Base-by-base conservation (phyloP, 768 basidiomycete genomes). In the Cystofilobasidium capitatum region DNA sequence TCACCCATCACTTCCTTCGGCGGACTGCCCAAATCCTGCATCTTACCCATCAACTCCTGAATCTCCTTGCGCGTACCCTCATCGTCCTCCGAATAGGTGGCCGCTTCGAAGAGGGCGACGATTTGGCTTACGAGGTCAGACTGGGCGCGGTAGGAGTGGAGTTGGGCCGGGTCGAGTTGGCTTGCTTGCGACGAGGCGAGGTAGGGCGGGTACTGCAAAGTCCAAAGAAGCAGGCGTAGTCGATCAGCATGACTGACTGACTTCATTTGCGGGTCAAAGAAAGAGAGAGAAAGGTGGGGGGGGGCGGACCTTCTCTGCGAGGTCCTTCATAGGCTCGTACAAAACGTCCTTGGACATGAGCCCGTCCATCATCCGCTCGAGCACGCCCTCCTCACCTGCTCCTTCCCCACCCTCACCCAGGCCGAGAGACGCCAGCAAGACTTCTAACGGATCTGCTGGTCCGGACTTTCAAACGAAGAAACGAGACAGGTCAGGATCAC, bases 301-400 rank as follows among this genome's bases (percentile, higher is more conserved):
- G 35, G 42, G 36, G 29, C 3, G 33, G 36, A 87, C 88, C 75
- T 86, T 86, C 20, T 85, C 83, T 20, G 81, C 77, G 26, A 94
- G 77, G 74, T 94, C 91, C 71, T 88, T 88, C 66, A 93, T 74
- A 0, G 91, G 91, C 54, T 91, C 89, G 71, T 91, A 87, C n/a
- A 93, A 77, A 3, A 91, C 80, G 0, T 89, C 88, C 73, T 89
- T 88, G 78, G 82, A 83, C 85, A 90, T 85, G 31, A 91, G 80
- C 75, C 86, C 83, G 26, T 81, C 78, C 88, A 91, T 89, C 83
- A 93, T 87, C 31, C 75, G 82, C 75, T 92, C 89, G 12, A 94
- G 80, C 69, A 91, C 78, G 0, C 81, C 83, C 49, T 86, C 72
- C 3, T 77, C 75, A n/a, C n/a, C 0, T 80, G 80, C 16, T 84